These are phyloP conservation scores for Candida ortonii DNA, from an alignment of 805 yeast genomes.

Conservation along the genomic window DNA sequence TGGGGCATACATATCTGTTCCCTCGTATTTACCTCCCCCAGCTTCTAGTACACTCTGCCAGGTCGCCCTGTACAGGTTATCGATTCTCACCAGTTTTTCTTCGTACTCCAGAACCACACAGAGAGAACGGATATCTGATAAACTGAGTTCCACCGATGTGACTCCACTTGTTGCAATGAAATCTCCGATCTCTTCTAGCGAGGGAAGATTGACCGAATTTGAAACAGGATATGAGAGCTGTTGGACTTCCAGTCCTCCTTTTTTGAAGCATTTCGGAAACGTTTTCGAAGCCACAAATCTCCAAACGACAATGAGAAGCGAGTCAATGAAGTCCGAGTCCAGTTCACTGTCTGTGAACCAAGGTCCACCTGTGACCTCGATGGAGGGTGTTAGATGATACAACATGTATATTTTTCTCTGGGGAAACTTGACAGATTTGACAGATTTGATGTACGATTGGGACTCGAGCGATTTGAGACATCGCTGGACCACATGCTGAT, in stretches of 20 bases:
- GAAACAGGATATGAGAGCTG: slow-evolving; percentile 29
- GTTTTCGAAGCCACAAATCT: slow-evolving; percentile 74
- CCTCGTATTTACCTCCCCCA: slow-evolving; percentile 43
- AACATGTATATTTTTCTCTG: slow-evolving; percentile 96
- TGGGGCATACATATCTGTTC: slow-evolving; percentile 29
- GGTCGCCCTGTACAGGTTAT: slow-evolving; percentile 71
- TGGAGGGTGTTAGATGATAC: slow-evolving; percentile 87
- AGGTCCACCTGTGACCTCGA: slow-evolving; percentile 97
- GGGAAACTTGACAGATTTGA: slow-evolving; percentile 86
- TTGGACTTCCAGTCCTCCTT: slow-evolving; percentile 25
- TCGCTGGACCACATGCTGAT: slow-evolving; percentile 84
- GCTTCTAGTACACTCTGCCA: slow-evolving; percentile 78
- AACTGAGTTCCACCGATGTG: slow-evolving; percentile 75
- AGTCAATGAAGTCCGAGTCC: slow-evolving; percentile 89
- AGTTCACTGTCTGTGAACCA: slow-evolving; percentile 97
- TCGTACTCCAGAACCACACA: slow-evolving; percentile 89
- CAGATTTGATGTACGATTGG: slow-evolving; percentile 80
- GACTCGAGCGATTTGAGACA: slow-evolving; percentile 77
- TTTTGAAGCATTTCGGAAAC: slow-evolving; percentile 68
- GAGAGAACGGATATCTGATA: slow-evolving; percentile 70
- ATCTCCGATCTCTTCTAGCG: slow-evolving; percentile 68
- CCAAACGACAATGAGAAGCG: slow-evolving; percentile 82
- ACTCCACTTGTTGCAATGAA: slow-evolving; percentile 72
- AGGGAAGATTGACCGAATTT: slow-evolving; percentile 51
- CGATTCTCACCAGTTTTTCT: slow-evolving; percentile 71